These are phyloP conservation scores for Skeletonema marinoi DNA, from an alignment of 108 stramenopile species.

Conservation along the genomic window DNA sequence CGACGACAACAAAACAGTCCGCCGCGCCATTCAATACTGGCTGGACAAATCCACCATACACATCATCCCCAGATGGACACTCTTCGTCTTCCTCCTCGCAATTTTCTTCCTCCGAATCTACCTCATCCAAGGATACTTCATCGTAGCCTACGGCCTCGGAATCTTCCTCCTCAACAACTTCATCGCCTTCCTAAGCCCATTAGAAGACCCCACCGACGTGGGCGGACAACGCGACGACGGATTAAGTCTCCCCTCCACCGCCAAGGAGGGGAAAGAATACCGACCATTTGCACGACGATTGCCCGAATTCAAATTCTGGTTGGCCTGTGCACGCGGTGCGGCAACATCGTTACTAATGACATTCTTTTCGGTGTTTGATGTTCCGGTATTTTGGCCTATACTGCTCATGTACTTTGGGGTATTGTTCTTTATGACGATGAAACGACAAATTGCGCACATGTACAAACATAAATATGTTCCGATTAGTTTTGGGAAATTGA, in stretches of 20 bases:
- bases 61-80: conserved; percentile 76
- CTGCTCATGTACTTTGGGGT: conserved; percentile 97
- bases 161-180: conserved; percentile 99
- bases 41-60: conserved; percentile 97
- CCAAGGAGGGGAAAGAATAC: conserved; percentile 80
- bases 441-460: conserved; percentile 98
- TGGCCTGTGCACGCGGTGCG: conserved; percentile 84
- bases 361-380: conserved; percentile 96
- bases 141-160: conserved; percentile 98
- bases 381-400: conserved; percentile 99
- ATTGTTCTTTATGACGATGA: conserved; percentile 99
- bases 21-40: conserved; percentile 92
- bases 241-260: conserved; percentile 65
- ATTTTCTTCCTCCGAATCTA: conserved; percentile 94
- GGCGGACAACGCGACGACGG: conserved; percentile 50
- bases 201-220: conserved; percentile 80
- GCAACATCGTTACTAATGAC: conserved; percentile 90
- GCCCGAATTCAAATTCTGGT: conserved; percentile 99
- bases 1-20: conserved; percentile 44
- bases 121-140: conserved; percentile 96
- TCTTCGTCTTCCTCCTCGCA: conserved; percentile 62
- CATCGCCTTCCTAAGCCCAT: conserved; percentile 96
- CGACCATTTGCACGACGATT: conserved; percentile 94
- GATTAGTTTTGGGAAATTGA: conserved; percentile 92
- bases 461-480: conserved; percentile 99